These are phyloP conservation scores for Eutrema heterophyllum DNA, from an alignment of 345 rosid genomes.

Conservation along the genomic window DNA sequence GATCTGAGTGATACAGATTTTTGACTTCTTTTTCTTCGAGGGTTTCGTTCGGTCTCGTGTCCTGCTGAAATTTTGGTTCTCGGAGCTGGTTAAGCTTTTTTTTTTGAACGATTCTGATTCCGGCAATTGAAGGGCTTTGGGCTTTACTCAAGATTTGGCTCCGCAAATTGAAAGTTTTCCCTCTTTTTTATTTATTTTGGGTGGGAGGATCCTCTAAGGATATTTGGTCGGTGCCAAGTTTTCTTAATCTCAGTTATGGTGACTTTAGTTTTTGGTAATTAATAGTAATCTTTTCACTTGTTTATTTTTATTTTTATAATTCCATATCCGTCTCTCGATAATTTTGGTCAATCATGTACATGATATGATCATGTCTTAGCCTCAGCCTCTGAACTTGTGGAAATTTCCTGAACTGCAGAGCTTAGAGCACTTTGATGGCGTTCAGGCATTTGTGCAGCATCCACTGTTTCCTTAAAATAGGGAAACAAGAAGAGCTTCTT, in stretches of 20 bases:
- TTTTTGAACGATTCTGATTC: background rate
- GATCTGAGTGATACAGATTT: background rate
- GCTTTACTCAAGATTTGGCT: background rate
- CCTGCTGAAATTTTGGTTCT: background rate
- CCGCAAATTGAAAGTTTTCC: background rate
- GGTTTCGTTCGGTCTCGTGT: background rate
- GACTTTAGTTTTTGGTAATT: background rate
- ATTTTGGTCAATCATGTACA: background rate
- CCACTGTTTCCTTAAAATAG: conserved; percentile 77
- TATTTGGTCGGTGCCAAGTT: conserved; percentile 4
- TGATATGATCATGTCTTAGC: background rate
- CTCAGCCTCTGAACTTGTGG: background rate
- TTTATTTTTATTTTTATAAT: background rate
- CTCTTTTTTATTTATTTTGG: background rate
- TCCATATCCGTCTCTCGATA: background rate
- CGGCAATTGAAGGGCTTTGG: background rate
- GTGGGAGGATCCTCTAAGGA: background rate
- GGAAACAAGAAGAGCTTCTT: conserved; percentile 70
- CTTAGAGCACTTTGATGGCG: conserved; percentile 68
- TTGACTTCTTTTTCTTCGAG: background rate
- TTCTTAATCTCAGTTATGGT: background rate
- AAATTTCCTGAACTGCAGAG: conserved; percentile 40
- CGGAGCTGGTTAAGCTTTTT: background rate
- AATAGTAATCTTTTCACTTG: background rate
- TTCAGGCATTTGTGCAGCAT: conserved; percentile 47